Evolutionary conservation across 371 early-diverging fungal genomes (phyloP), one percentile per base, ranked within the genome.

Genomic region (Circinella minor): DNA sequence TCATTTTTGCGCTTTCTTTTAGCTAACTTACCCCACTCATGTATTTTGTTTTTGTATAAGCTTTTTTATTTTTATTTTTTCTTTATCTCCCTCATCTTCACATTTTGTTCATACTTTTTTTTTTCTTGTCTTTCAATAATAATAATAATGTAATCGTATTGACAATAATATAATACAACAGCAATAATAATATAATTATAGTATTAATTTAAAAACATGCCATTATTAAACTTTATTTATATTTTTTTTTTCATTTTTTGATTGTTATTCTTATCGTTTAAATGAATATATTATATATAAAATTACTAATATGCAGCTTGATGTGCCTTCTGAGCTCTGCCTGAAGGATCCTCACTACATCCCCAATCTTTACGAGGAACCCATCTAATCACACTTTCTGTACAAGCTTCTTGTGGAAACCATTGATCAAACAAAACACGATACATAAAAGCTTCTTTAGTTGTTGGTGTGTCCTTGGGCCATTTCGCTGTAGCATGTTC

Each of bases 321-420:
- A 71, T 97, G 98, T 15, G 88, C 92, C 80, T 90, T 91, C 83
- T 98, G 98, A 7, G 98, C 98, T 80, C 98, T 92, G 73, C 98
- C 98, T 46, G 95, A 95, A 61, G 98, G 98, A 81, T 98, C 98
- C 72, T 94, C 94, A 72, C 95, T 86, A 85, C 97, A 97, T 66
- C 98, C 96, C 98, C 98, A 98, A 79, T 98, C 98, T 61, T 85
- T 91, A 65, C 97, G 82, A 55, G 98, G 98, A 73, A 97, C 92
- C 98, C 98, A 98, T 71, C 96, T 81, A 8, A 95, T 95, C 17
- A 97, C 97, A 57, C 92, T 92, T 74, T 89, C 88, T 67, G 92
- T 82, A 81, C 96, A 96, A 34, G 93, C 93, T 70, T 92, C 86
- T 82, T 95, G 92, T 63, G 98, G 96, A 89, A 92, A 98, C 83